Conservation (phyloP, 1,284 basidiomycete species). For the Cryptococcus sp. region DNA sequence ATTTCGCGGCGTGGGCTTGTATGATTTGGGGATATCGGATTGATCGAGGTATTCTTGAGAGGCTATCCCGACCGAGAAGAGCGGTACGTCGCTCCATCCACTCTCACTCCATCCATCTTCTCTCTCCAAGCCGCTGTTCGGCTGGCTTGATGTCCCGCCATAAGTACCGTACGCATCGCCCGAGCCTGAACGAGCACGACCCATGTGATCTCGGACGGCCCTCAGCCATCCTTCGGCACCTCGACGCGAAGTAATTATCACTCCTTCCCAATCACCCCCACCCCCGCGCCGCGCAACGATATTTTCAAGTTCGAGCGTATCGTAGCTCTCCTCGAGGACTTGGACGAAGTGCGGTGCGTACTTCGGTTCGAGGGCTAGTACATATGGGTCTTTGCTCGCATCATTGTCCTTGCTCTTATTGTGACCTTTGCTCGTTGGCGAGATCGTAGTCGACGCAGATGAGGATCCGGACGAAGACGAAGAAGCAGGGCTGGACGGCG, state of each 20-base stretch:
- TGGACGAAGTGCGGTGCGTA: constrained; percentile 13
- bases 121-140: background rate
- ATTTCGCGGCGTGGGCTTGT: constrained; percentile 2
- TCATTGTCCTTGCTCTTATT: too few relatives aligned
- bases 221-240: constrained; percentile 20
- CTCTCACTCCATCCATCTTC: background rate
- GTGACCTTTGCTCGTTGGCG: constrained; percentile 1
- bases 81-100: constrained; percentile 11
- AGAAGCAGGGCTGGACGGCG: constrained; percentile 9
- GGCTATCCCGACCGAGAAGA: constrained; percentile 17
- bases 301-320: background rate
- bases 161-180: background rate
- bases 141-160: constrained; percentile 4
- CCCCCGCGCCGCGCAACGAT: background rate
- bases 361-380: too few relatives aligned
- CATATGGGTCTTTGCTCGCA: too few relatives aligned
- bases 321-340: constrained; percentile 14
- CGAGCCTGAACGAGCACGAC: background rate
- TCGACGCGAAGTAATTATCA: constrained; percentile 15
- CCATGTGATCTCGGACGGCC: constrained; percentile 7
- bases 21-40: constrained; percentile 8
- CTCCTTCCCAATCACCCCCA: constrained; percentile 11
- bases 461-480: background rate
- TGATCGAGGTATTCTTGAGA: constrained; percentile 9
- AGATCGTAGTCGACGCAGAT: background rate